Base-by-base conservation (phyloP, 2,329 filamentous ascomycete genomes). In the Beauveria medogensis region DNA sequence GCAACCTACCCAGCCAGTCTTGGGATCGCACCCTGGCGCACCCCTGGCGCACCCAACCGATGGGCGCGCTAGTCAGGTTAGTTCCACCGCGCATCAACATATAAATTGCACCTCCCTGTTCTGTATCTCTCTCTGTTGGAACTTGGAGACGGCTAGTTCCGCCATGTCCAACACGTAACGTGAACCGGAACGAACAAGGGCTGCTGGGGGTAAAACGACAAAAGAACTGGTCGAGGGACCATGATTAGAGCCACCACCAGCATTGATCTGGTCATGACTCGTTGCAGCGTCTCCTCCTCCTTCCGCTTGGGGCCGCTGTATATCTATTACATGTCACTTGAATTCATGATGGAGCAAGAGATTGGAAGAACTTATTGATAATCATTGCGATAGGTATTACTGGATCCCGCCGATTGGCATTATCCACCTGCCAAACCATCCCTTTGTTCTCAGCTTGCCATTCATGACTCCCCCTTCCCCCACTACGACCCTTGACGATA, bases 61-160 rank as follows among this genome's bases (percentile, higher is more conserved):
- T 50, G 46, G 18, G 56, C 20, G 37, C 41, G 22, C 58, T 60
- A 60, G 51, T 55, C 58, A 60, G 20, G 6, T 22, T 53, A 46
- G 56, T 53, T 53, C 37, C 46, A 37, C 55, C 3, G 14, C 14
- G 46, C 26, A 58, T 50, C 34, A 37, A 37, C 16, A 37, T 37
- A 51, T 51, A 9, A 48, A 28, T 18, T 41, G 16, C 34, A 28
- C 28, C 16, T 47, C 44, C 34, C 30, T 22, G 10, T 59, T 59
- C 40, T 59, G 37, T 52, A 9, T 20, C 41, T 53, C 22, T 8
- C 3, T 24, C n/a, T n/a, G n/a, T n/a, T n/a, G n/a, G n/a, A n/a
- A n/a, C n/a, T 30, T 20, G 18, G 4, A 8, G 2, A 59, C 50
- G 57, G 57, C 48, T 47, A 28, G 44, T 54, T 53, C 57, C 50